Evolutionary conservation across 1,284 basidiomycete genomes (phyloP), one percentile per base, ranked within the genome.

Genomic region (Ustilago xerochloae): DNA sequence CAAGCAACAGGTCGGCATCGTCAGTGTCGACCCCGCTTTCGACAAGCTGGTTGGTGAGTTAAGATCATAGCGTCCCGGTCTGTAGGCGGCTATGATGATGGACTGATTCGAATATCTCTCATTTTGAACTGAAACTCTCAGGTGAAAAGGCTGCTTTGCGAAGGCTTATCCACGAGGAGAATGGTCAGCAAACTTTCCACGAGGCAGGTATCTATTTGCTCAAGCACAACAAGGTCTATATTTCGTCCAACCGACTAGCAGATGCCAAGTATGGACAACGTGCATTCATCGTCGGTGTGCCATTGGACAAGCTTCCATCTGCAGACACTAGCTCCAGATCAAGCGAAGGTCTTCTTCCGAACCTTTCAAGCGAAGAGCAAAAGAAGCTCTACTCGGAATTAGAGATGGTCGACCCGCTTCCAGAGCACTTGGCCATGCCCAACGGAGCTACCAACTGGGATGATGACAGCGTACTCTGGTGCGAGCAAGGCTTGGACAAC

Each of bases 391-490:
- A 58, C 58, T 64, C 58, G 2, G 33, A 50, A 2, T 48, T 64
- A 46, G 58, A 71, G 36, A 47, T 64, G 30, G 12, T 64, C 46
- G 46, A 67, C 1, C 28, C 56, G 2, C 30, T 67, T n/a, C 60
- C 63, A 8, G 52, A 63, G 8, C 59, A 63, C 26, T 39, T 72
- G 12, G 69, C 63, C 7, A 59, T 67, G 60, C 69, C 63, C 26
- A 72, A 72, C 54, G 69, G 69, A 28, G 69, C 63, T 16, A 66
- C 69, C 15, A 49, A 51, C n/a, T 72, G 69, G 69, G 63, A 66
- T 32, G 56, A 72, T 16, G 49, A 59, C 45, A 63, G 61, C 52
- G 20, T 76, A 32, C 68, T 76, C n/a, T 76, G 63, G 64, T 76
- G 74, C 41, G 74, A 76, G 30, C 74, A 76, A 41, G 74, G 74